These are phyloP conservation scores for Acidiella bohemica DNA, from an alignment of 495 filamentous ascomycete genomes.

Conservation along the genomic window DNA sequence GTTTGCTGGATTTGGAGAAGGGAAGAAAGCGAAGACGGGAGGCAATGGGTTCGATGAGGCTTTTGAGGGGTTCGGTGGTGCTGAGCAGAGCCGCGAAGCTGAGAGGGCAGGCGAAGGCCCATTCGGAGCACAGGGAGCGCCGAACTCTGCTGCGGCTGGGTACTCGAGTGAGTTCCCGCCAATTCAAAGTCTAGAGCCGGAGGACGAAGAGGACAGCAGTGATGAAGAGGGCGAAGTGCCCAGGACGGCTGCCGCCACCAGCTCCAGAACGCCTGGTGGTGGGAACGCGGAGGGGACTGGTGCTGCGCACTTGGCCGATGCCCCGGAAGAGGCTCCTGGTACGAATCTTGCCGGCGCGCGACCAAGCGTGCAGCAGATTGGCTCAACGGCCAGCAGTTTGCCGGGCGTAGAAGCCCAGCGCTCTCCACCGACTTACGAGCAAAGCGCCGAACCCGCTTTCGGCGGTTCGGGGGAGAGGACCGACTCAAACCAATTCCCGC, in stretches of 20 bases:
- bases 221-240: constrained; percentile 71
- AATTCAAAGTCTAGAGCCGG: constrained; percentile 34
- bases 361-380: not conserved
- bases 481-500: constrained; percentile 38
- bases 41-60: constrained; percentile 1
- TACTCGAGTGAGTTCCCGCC: constrained; percentile 69
- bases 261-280: constrained; percentile 29
- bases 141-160: not conserved
- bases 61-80: constrained; percentile 38
- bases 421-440: constrained; percentile 54
- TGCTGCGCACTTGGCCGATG: not conserved
- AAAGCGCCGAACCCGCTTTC: constrained; percentile 26
- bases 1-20: not conserved
- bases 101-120: constrained; percentile 21
- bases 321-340: not conserved
- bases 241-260: too few relatives aligned
- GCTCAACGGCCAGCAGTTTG: constrained; percentile 25
- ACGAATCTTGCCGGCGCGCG: constrained; percentile 3
- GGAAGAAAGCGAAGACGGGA: not conserved
- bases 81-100: constrained; percentile 25
- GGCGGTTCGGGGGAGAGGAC: constrained; percentile 23
- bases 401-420: constrained; percentile 45
- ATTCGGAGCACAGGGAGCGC: too few relatives aligned
- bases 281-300: not conserved
- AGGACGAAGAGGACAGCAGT: constrained; percentile 55